Base-by-base conservation (phyloP, 192 early-diverging fungal genomes). In the Mortierella hygrophila region DNA sequence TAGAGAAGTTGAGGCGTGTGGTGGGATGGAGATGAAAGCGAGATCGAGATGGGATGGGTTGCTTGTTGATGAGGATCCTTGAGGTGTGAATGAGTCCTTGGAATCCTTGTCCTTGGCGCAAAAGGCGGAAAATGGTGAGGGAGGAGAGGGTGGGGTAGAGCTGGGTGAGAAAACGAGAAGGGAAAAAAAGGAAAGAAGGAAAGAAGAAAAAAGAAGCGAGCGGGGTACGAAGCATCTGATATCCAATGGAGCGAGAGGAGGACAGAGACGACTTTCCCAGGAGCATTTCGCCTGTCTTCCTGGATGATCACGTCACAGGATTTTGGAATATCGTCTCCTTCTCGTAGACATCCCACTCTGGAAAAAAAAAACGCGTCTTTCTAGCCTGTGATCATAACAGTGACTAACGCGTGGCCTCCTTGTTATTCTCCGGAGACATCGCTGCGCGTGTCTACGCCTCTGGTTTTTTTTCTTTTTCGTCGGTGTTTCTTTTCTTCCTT, bases 211-310 rank as follows among this genome's bases (percentile, higher is more conserved):
- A 63, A 11, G 23, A 60, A 9, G 7, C 8, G 21, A 60, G 60
- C 60, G 60, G 60, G 60, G 60, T 65, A 32, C 4, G 29, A 65
- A 65, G 60, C 8, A 32, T 6, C 3, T 32, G 11, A 11, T 18
- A 60, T 65, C 60, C 60, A 65, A 65, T 65, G 11, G 60, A 65
- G 60, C 26, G 26, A 65, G 11, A 65, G 29, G 60, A 65, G 60
- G 11, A 9, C 35, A 35, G 60, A 65, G 29, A 32, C 10, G 29
- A 32, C 60, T 65, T 65, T 65, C 60, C 60, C 60, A 65, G 60
- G 60, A 65, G 60, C 60, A 32, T 13, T 26, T 63, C 60, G n/a
- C 26, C 11, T 3, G 9, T 6, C 1, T n/a, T n/a, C n/a, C n/a
- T n/a, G n/a, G n/a, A 26, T 32, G 29, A 65, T 57, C 55, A 65